A percentile compares a stretch with the other conserved stretches of the same genome.
Evolutionary conservation across 2,329 filamentous ascomycete genomes (phyloP).

Genomic region (Malbranchea zuffiana): DNA sequence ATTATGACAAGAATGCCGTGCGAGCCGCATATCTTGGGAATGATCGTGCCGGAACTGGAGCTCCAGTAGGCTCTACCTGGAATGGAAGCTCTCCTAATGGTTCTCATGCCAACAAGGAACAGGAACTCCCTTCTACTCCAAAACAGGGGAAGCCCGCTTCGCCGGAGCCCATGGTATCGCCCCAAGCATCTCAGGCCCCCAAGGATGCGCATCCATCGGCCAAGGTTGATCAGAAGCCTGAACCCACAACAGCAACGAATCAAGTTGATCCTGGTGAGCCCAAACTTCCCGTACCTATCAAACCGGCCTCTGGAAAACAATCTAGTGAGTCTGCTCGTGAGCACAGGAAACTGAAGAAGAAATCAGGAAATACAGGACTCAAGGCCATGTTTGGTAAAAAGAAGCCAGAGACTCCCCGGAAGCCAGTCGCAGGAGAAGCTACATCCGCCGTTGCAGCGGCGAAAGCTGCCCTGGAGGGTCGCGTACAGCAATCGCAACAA

Average conservation of each 20-base stretch:
- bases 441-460: constrained; percentile 33
- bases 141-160: constrained; percentile 6
- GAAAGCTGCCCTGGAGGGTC: constrained; percentile 32
- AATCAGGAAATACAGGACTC: constrained; percentile 31
- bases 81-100: constrained; percentile 24
- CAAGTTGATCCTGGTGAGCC: constrained; percentile 17
- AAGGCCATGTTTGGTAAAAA: constrained; percentile 35
- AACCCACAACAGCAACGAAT: constrained; percentile 13
- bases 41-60: constrained; percentile 57
- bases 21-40: constrained; percentile 77
- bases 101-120: neutral
- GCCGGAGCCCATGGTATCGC: neutral
- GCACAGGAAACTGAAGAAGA: constrained; percentile 37
- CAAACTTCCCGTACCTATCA: constrained; percentile 17
- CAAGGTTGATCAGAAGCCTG: constrained; percentile 5
- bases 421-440: constrained; percentile 24
- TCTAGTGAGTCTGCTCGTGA: constrained; percentile 24
- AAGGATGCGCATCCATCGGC: constrained; percentile 3
- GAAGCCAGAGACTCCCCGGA: constrained; percentile 29
- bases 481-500: constrained; percentile 26
- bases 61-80: constrained; percentile 36
- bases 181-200: neutral
- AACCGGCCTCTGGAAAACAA: constrained; percentile 25
- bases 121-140: constrained; percentile 1
- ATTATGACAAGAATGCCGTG: constrained; percentile 83